Conservation (phyloP, 2,329 filamentous ascomycete species). For the Fusarium floridanum region DNA sequence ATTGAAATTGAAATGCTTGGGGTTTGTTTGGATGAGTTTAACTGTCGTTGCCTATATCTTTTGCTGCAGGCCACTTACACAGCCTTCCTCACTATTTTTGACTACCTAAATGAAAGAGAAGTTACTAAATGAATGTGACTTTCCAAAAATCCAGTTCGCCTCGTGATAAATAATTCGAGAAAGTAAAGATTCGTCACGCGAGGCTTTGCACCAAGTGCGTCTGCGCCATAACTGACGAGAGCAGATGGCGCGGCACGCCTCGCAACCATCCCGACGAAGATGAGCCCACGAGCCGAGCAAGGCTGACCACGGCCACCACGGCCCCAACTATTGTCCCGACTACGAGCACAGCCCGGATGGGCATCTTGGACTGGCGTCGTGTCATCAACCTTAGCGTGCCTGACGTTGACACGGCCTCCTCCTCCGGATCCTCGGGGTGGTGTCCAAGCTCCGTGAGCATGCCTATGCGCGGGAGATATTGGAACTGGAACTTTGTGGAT, state of each 20-base stretch:
- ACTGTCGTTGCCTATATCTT: background rate
- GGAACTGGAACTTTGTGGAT: constrained; percentile 76
- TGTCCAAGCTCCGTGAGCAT: constrained; percentile 52
- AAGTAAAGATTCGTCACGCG: constrained; percentile 1
- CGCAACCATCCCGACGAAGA: constrained; percentile 25
- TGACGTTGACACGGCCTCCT: constrained; percentile 2
- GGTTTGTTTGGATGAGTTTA: background rate
- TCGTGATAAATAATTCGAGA: background rate
- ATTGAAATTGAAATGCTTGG: background rate
- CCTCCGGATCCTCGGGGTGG: constrained; percentile 18
- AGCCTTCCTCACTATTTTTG: background rate
- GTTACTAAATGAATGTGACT: background rate
- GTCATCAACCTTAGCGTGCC: constrained; percentile 16
- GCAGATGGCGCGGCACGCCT: constrained; percentile 32
- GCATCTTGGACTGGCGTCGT: constrained; percentile 8
- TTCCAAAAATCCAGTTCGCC: background rate
- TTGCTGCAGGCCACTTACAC: background rate
- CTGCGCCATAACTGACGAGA: constrained; percentile 39
- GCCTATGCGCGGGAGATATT: constrained; percentile 70
- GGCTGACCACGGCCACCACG: constrained; percentile 30
- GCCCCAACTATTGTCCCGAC: constrained; percentile 24
- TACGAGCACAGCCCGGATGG: constrained; percentile 38
- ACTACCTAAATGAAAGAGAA: background rate
- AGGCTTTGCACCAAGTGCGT: constrained; percentile 36
- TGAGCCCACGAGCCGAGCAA: constrained; percentile 31